phyloP scores from a whole-genome alignment of 208 protist species.

The Wallacemonas sp. region DNA sequence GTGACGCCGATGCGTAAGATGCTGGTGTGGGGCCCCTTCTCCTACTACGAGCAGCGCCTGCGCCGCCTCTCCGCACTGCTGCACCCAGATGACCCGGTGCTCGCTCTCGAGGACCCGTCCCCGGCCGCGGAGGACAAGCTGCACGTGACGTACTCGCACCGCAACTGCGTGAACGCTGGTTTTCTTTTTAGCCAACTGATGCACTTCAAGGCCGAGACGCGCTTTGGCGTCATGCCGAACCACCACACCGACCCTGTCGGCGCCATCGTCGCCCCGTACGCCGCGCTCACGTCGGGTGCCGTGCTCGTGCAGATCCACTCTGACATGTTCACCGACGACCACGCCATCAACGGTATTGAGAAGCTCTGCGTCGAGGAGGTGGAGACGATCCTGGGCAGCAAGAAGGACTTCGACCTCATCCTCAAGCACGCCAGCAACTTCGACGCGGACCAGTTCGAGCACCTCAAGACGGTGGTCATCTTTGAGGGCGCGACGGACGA shows the following conservation, averaged over 20 bases:
- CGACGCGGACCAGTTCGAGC: conserved; percentile 85
- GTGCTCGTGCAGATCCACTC: conserved; percentile 88
- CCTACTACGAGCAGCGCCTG: conserved; percentile 91
- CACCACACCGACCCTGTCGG: conserved; percentile 86
- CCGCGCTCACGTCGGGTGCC: conserved; percentile 81
- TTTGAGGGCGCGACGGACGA: conserved; percentile 78
- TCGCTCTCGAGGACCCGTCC: conserved; percentile 82
- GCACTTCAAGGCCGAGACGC: conserved; percentile 82
- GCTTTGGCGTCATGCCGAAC: conserved; percentile 90
- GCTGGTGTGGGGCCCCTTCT: conserved; percentile 90
- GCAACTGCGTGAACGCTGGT: conserved; percentile 90
- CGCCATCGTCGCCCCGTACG: conserved; percentile 87
- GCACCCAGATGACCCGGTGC: conserved; percentile 89
- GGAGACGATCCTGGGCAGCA: conserved; percentile 70
- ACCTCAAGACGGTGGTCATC: conserved; percentile 79
- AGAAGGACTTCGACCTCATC: conserved; percentile 84
- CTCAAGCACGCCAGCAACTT: conserved; percentile 90
- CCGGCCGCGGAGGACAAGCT: conserved; percentile 87
- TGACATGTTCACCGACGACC: conserved; percentile 90
- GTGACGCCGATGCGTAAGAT: conserved; percentile 91
- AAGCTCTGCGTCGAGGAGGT: conserved; percentile 92
- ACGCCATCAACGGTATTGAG: conserved; percentile 89
- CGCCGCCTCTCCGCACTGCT: conserved; percentile 84
- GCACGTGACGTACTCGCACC: conserved; percentile 86
- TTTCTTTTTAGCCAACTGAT: conserved; percentile 84